Conservation (phyloP, 257 asterid genomes). For the Ballota nigra region DNA sequence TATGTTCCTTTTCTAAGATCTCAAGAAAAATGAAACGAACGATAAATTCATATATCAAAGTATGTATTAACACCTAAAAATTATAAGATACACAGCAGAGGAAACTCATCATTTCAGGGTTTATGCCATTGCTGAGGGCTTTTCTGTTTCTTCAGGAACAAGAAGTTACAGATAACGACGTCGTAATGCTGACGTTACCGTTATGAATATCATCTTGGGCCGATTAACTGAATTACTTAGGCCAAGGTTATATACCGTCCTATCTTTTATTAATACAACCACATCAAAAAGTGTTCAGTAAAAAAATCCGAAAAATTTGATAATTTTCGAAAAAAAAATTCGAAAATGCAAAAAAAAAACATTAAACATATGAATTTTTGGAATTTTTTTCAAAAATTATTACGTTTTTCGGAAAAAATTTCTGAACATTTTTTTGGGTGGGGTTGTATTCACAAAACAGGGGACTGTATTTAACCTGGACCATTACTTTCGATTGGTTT, state of each 20-base stretch:
- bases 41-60: background rate
- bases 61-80: background rate
- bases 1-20: background rate
- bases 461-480: no score
- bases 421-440: no score
- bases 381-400: no score
- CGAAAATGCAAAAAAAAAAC: no score
- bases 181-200: background rate
- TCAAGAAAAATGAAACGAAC: background rate
- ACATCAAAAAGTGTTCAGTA: no score
- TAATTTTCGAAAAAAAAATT: no score
- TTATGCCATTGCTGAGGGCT: background rate
- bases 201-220: background rate
- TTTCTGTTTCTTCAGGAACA: constrained; percentile 21
- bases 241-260: background rate
- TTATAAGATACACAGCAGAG: background rate
- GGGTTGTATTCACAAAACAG: no score
- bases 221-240: background rate
- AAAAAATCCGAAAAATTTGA: no score
- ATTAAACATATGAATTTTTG: no score
- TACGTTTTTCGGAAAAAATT: no score
- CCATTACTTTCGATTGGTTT: no score
- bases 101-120: constrained; percentile 1
- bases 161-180: background rate
- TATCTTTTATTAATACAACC: no score